Percentiles rank a stretch among this genome's conserved stretches.
phyloP scores from a whole-genome alignment of 306 rosid genomes.

The Sicyos edulis region DNA sequence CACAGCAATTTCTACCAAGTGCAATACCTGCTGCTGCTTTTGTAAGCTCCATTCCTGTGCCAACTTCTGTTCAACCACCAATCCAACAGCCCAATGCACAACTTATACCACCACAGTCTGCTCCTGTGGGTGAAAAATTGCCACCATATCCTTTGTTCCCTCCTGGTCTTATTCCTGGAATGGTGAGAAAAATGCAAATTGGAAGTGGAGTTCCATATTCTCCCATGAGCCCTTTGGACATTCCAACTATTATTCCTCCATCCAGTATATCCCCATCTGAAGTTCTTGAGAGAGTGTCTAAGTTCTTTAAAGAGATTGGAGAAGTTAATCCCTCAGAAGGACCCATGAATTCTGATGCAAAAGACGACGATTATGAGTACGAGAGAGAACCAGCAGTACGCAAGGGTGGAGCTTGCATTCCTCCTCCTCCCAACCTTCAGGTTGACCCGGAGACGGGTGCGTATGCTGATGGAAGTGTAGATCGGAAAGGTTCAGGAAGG shows the following conservation, averaged over 20 bases:
- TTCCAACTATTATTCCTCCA: constrained; percentile 67
- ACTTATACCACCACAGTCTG: constrained; percentile 46
- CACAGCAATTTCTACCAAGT: constrained; percentile 65
- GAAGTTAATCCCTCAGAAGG: constrained; percentile 94
- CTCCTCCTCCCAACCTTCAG: constrained; percentile 88
- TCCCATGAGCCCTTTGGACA: constrained; percentile 73
- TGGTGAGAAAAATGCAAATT: constrained; percentile 98
- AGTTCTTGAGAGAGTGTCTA: constrained; percentile 78
- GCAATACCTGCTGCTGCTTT: constrained; percentile 49
- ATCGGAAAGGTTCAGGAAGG: constrained; percentile 75
- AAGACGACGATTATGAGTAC: constrained; percentile 56
- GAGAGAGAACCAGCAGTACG: constrained; percentile 53
- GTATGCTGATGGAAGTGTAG: constrained; percentile 80
- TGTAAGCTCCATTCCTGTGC: constrained; percentile 54
- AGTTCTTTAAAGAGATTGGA: constrained; percentile 88
- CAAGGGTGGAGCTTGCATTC: constrained; percentile 97
- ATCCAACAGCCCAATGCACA: constrained; percentile 53
- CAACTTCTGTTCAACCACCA: constrained; percentile 59
- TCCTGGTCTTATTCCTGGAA: constrained; percentile 95
- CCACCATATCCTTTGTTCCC: constrained; percentile 94
- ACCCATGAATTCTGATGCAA: constrained; percentile 60
- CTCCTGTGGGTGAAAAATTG: constrained; percentile 52
- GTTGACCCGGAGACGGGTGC: constrained; percentile 85
- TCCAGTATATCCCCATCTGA: constrained; percentile 50
- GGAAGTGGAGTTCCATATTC: constrained; percentile 98